phyloP scores from a whole-genome alignment of 2,329 filamentous ascomycete species.

The Aspergillus flavus region DNA sequence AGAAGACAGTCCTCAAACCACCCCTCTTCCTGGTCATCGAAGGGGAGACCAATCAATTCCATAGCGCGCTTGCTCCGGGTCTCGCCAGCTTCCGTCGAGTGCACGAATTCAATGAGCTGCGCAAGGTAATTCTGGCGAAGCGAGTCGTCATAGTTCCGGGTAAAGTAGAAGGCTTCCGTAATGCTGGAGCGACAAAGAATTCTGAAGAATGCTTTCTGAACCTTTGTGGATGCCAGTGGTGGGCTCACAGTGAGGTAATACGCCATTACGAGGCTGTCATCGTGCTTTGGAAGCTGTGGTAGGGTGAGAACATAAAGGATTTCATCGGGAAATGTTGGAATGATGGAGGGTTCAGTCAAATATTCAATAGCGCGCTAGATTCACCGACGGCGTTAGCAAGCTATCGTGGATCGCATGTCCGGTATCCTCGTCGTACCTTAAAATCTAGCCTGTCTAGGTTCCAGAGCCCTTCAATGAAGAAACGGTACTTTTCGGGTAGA shows the following conservation, averaged over 20 bases:
- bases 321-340: slow-evolving; percentile 80
- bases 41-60: slow-evolving; percentile 72
- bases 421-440: slow-evolving; percentile 47
- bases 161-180: slow-evolving; percentile 73
- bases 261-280: slow-evolving; percentile 69
- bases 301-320: slow-evolving; percentile 71
- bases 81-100: slow-evolving; percentile 46
- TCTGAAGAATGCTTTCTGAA: slow-evolving; percentile 68
- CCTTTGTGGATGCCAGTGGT: slow-evolving; percentile 64
- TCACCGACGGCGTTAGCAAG: slow-evolving; percentile 14
- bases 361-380: slow-evolving; percentile 68
- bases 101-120: slow-evolving; percentile 62
- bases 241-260: slow-evolving; percentile 79
- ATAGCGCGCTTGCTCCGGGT: slow-evolving; percentile 59
- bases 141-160: slow-evolving; percentile 64
- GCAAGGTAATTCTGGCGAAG: slow-evolving; percentile 68
- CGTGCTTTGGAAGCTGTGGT: slow-evolving; percentile 57
- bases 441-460: slow-evolving; percentile 74
- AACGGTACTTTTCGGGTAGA: slow-evolving; percentile 74
- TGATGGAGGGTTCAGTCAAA: slow-evolving; percentile 76
- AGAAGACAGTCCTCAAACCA: slow-evolving; percentile 74
- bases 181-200: slow-evolving; percentile 69
- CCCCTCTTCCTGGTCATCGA: slow-evolving; percentile 69
- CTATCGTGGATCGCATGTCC: neutral
- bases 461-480: slow-evolving; percentile 83